Evolutionary conservation across 2,329 filamentous ascomycete species (phyloP).

Genomic region (Exophiala lecanii-corni): DNA sequence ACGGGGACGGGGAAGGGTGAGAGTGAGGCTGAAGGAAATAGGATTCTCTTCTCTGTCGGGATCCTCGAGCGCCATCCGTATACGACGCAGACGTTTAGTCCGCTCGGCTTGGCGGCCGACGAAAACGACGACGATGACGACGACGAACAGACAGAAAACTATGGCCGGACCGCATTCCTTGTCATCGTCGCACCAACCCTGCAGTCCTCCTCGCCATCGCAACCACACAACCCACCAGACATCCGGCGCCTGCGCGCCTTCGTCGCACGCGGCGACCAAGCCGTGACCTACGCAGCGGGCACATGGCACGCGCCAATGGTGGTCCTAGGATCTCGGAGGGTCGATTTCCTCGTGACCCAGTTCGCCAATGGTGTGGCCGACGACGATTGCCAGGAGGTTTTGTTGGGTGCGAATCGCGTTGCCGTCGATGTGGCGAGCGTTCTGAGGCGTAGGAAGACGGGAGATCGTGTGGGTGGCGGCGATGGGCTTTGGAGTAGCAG

Average conservation of each 20-base stretch:
- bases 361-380: slow-evolving; percentile 74
- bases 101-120: slow-evolving; percentile 46
- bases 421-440: not conserved
- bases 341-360: slow-evolving; percentile 88
- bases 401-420: slow-evolving; percentile 11
- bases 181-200: slow-evolving; percentile 82
- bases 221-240: slow-evolving; percentile 60
- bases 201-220: slow-evolving; percentile 32
- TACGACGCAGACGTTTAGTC: slow-evolving; percentile 89
- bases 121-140: slow-evolving; percentile 16
- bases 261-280: slow-evolving; percentile 69
- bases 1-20: slow-evolving; percentile 1
- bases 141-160: no score
- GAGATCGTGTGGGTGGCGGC: not conserved
- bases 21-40: slow-evolving; percentile 2
- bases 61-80: slow-evolving; percentile 89
- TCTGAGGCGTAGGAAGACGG: not conserved
- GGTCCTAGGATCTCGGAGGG: slow-evolving; percentile 63
- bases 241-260: slow-evolving; percentile 68
- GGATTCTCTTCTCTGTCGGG: slow-evolving; percentile 56
- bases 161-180: slow-evolving; percentile 64
- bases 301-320: slow-evolving; percentile 99
- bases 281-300: slow-evolving; percentile 84
- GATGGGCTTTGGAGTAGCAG: not conserved
- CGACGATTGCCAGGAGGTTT: slow-evolving; percentile 72